Evolutionary conservation across 306 rosid genomes (phyloP).

Genomic region (Adenanthera pavonina): DNA sequence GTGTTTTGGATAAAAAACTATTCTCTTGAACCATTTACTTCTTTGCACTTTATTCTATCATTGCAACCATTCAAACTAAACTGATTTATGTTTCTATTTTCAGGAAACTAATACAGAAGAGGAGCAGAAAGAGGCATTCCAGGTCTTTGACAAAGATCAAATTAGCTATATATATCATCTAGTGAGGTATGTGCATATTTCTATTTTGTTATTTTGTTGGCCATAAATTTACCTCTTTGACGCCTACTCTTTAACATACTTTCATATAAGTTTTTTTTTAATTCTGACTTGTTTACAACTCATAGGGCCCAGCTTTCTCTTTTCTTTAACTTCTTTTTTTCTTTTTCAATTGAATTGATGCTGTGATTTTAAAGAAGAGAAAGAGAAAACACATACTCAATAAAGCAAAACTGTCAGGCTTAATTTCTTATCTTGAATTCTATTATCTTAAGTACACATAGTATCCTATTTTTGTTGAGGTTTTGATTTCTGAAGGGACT

Average conservation of each 20-base stretch:
- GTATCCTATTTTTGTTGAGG: not conserved
- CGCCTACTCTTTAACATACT: too few species aligned
- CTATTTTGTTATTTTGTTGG: not conserved
- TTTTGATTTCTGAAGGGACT: slow-evolving; percentile 29
- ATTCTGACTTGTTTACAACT: too few species aligned
- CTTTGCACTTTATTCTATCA: too few species aligned
- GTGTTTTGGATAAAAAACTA: too few species aligned
- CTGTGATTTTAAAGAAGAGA: too few species aligned
- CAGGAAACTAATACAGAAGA: slow-evolving; percentile 94
- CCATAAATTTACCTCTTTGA: too few species aligned
- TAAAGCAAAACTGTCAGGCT: too few species aligned
- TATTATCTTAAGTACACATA: not conserved
- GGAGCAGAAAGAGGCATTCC: slow-evolving; percentile 91
- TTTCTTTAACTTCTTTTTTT: not conserved
- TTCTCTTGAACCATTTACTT: too few species aligned
- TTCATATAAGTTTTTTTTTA: too few species aligned
- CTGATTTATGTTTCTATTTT: not conserved
- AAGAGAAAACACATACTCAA: too few species aligned
- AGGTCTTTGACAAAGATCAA: slow-evolving; percentile 95
- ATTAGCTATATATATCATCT: slow-evolving; percentile 90
- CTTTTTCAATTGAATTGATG: too few species aligned
- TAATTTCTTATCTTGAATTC: not conserved
- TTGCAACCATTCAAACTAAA: too few species aligned
- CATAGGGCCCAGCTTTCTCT: not conserved
- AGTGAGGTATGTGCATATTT: slow-evolving; percentile 62